Percentiles rank a stretch among this genome's conserved stretches.
phyloP scores from a whole-genome alignment of 1,284 basidiomycete species.

The Trichosporon sp. region DNA sequence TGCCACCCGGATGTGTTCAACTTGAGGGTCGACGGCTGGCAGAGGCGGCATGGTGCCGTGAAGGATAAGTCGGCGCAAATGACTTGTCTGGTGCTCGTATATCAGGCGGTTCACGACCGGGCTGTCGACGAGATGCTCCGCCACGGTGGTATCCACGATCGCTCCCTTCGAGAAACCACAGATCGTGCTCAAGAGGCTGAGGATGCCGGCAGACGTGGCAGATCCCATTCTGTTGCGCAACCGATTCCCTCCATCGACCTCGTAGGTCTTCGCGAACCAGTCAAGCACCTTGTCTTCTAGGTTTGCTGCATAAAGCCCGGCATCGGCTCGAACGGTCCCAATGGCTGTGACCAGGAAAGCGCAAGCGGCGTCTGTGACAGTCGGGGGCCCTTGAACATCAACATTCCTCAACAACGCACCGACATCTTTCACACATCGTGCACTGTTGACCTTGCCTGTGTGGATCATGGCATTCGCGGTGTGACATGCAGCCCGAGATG shows the following conservation, averaged over 20 bases:
- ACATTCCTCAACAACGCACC: conserved; percentile 70
- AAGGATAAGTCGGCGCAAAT: conserved; percentile 66
- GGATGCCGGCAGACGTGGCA: conserved; percentile 56
- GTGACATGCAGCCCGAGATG: conserved; percentile 76
- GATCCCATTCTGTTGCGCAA: conserved; percentile 50
- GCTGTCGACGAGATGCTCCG: conserved; percentile 57
- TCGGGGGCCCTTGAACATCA: conserved; percentile 77
- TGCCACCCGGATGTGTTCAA: background rate
- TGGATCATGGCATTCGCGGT: conserved; percentile 56
- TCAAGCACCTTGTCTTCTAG: conserved; percentile 74
- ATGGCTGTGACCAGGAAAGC: conserved; percentile 65
- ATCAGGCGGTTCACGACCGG: conserved; percentile 58
- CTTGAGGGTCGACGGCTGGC: background rate
- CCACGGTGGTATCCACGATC: conserved; percentile 12
- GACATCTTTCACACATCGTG: conserved; percentile 61
- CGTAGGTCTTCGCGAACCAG: conserved; percentile 59
- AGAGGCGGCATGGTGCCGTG: conserved; percentile 56
- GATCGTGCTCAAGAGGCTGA: conserved; percentile 60
- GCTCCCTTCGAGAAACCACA: conserved; percentile 50
- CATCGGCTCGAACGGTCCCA: conserved; percentile 65
- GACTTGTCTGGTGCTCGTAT: conserved; percentile 55
- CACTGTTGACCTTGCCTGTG: conserved; percentile 53
- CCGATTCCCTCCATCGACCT: conserved; percentile 50
- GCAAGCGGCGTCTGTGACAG: conserved; percentile 80
- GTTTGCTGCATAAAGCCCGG: conserved; percentile 68